phyloP scores from a whole-genome alignment of 116 monocot species.

The Dioscorea cayenensis region DNA sequence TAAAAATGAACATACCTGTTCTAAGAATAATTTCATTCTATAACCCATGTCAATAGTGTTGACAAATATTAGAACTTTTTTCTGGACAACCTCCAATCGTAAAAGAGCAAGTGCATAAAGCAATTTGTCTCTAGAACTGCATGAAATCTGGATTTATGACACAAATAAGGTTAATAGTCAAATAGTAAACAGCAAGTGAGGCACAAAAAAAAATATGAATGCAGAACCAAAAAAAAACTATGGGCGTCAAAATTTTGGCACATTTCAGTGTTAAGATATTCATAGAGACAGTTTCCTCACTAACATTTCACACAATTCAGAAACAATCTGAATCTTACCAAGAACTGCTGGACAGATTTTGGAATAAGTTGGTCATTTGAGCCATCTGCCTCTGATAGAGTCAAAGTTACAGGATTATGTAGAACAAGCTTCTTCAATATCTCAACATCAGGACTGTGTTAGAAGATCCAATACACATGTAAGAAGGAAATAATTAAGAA shows the following conservation, averaged over 20 bases:
- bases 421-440: constrained; percentile 90
- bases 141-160: constrained; percentile 53
- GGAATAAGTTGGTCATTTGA: constrained; percentile 65
- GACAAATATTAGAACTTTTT: constrained; percentile 93
- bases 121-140: constrained; percentile 68
- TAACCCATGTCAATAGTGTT: constrained; percentile 86
- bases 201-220: neutral
- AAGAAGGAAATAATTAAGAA: neutral
- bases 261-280: too few species aligned
- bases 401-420: constrained; percentile 79
- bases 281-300: too few species aligned
- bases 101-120: constrained; percentile 72
- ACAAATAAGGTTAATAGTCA: neutral
- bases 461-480: neutral
- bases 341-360: constrained; percentile 79
- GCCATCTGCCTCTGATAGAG: constrained; percentile 55
- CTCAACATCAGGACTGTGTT: constrained; percentile 75
- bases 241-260: too few species aligned
- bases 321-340: constrained; percentile 33
- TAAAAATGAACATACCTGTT: constrained; percentile 52
- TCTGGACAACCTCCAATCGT: constrained; percentile 71
- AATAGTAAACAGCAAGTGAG: neutral
- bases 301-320: too few species aligned
- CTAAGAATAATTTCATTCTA: constrained; percentile 74
- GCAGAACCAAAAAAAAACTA: neutral